Evolutionary conservation across 2,329 filamentous ascomycete species (phyloP), one percentile per base, ranked within the genome.

Genomic region (Pyrenochaeta sp.): DNA sequence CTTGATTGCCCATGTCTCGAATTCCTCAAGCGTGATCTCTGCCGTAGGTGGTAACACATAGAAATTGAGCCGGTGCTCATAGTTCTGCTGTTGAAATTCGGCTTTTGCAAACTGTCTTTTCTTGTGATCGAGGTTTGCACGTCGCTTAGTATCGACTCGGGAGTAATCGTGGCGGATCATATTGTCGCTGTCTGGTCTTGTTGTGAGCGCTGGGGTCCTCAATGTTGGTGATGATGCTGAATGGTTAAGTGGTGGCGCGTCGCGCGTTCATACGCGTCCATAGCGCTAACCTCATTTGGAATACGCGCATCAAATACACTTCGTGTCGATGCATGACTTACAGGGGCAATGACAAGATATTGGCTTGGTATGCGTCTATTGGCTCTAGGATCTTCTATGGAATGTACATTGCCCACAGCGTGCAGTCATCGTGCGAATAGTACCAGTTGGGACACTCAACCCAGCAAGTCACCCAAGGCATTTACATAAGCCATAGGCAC

Each of bases 1-100:
- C 69, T 96, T 91, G 69, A 99, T 98, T 10, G 93, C 95, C 95
- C 95, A 99, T 84, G 97, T 92, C 75, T 99, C 95, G 69, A 99
- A 99, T 73, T 99, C 89, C 73, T 99, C 95, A 36, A 99, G 87
- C 0, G 92, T 96, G 66, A 99, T 95, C 72, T 99, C 95, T 42
- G 90, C 90, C 0, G 92, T 97, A 0, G 95, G 95, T 40, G 95
- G 91, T 21, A 89, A 83, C 37, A 87, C 81, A 79, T 99, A 99
- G 77, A 97, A 94, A 81, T 96, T 99, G 69, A 99, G 85, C 51
- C 93, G 89, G 75, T 94, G 84, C 12, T 89, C 87, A 74, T 98
- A 99, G 37, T 89, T 83, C 51, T 89, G 84, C 62, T 92, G 87
- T 75, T 91, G 88, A 81, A 88, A 97, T 49, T 84, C 81, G 15